Conservation (phyloP, 140 eudicot genomes). For the Anethum foeniculum region DNA sequence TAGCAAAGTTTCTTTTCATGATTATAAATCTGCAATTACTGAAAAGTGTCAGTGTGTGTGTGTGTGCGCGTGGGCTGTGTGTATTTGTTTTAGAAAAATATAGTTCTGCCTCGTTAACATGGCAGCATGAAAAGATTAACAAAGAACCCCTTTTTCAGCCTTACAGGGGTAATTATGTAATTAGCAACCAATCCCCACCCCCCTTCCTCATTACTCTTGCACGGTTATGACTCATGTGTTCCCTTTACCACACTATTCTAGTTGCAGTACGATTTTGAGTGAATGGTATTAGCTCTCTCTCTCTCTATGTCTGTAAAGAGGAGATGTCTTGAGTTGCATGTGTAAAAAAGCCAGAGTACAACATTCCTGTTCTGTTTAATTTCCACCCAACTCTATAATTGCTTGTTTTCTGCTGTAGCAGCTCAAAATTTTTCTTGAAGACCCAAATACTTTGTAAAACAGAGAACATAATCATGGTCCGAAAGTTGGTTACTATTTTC, state of each 20-base stretch:
- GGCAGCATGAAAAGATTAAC: constrained; percentile 3
- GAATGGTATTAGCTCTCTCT: background rate
- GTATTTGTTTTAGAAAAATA: background rate
- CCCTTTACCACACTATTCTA: constrained; percentile 5
- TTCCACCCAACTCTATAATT: constrained; percentile 13
- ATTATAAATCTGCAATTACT: background rate
- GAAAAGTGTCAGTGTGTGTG: background rate
- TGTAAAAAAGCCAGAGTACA: constrained; percentile 8
- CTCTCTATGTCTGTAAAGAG: background rate
- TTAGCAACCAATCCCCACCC: background rate
- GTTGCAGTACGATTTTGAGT: constrained; percentile 6
- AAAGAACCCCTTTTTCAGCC: background rate
- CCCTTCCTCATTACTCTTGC: background rate
- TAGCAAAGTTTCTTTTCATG: background rate
- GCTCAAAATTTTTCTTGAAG: background rate
- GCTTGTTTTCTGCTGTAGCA: background rate
- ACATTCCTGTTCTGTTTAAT: background rate
- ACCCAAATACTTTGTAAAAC: background rate
- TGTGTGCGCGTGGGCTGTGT: background rate
- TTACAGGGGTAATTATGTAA: background rate
- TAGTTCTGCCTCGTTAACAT: background rate
- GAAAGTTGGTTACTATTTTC: constrained; percentile 18
- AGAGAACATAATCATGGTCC: constrained; percentile 20
- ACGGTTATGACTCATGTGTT: background rate
- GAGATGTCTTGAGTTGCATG: constrained; percentile 12